Conservation (phyloP, 352 stramenopile genomes). For the Pythium myriotylum region DNA sequence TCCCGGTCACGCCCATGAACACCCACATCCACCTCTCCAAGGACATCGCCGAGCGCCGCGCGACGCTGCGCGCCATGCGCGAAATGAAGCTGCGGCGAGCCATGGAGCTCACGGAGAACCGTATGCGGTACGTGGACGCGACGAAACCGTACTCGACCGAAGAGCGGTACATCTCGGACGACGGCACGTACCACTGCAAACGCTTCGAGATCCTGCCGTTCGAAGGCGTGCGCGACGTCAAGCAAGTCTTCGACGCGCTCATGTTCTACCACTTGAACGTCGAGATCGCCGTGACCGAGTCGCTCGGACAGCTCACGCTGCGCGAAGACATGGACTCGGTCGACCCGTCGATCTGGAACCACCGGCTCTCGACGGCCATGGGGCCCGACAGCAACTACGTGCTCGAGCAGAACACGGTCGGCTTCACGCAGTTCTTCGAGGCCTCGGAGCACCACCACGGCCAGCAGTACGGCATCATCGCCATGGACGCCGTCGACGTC, state of each 20-base stretch:
- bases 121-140: conserved; percentile 21
- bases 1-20: conserved; percentile 19
- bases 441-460: conserved; percentile 18
- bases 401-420: conserved; percentile 26
- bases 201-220: conserved; percentile 50
- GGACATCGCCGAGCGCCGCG: conserved; percentile 13
- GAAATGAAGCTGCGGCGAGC: conserved; percentile 16
- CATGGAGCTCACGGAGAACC: conserved; percentile 11
- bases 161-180: conserved; percentile 16
- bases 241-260: conserved; percentile 52
- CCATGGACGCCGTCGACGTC: conserved; percentile 10
- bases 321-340: conserved; percentile 48
- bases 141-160: conserved; percentile 15
- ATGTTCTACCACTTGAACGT: conserved; percentile 46
- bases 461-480: conserved; percentile 33
- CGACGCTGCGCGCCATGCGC: conserved; percentile 20
- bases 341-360: conserved; percentile 37
- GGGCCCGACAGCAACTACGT: conserved; percentile 3
- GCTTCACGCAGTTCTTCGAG: conserved; percentile 36
- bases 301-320: conserved; percentile 50
- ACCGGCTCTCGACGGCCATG: conserved; percentile 41
- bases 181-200: conserved; percentile 16
- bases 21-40: conserved; percentile 20
- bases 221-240: conserved; percentile 36
- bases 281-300: conserved; percentile 55